These are phyloP conservation scores for Yueomyces sinensis DNA, from an alignment of 805 yeast genomes.

Conservation along the genomic window DNA sequence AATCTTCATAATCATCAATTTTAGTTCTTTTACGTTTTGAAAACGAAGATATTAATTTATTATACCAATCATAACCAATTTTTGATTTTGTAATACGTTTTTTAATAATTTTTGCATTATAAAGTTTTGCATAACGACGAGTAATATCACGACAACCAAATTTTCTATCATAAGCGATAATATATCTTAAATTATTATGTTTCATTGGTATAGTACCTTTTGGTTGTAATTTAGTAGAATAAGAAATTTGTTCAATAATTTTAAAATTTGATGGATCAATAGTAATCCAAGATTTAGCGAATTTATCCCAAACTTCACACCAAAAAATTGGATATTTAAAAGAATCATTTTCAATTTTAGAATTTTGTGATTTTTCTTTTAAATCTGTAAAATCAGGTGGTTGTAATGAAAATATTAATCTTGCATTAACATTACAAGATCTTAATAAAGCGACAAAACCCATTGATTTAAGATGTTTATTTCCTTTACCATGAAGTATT, in stretches of 20 bases:
- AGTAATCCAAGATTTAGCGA: slow-evolving; percentile 63
- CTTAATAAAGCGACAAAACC: slow-evolving; percentile 74
- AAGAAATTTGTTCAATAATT: slow-evolving; percentile 47
- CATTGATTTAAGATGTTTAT: slow-evolving; percentile 70
- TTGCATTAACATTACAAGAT: slow-evolving; percentile 53
- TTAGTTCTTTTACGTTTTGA: slow-evolving; percentile 17
- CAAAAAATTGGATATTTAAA: slow-evolving; percentile 63
- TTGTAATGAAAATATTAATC: slow-evolving; percentile 75
- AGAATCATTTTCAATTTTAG: slow-evolving; percentile 1
- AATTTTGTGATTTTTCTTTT: slow-evolving; percentile 3
- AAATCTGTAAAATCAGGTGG: slow-evolving; percentile 69
- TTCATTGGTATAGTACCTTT: slow-evolving; percentile 16
- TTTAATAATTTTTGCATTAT: slow-evolving; percentile 62
- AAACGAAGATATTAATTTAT: slow-evolving; percentile 24
- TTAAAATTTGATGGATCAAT: slow-evolving; percentile 65
- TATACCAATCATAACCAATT: slow-evolving; percentile 50
- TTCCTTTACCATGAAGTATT: slow-evolving; percentile 42
- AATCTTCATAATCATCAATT: slow-evolving; percentile 25
- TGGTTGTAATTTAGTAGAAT: slow-evolving; percentile 57
- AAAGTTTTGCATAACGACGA: slow-evolving; percentile 51
- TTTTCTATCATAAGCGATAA: slow-evolving; percentile 55
- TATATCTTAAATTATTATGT: slow-evolving; percentile 53
- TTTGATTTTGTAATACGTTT: slow-evolving; percentile 53
- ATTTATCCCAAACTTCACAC: slow-evolving; percentile 88
- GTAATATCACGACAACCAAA: slow-evolving; percentile 74